Percentiles rank a stretch among this genome's conserved stretches.
Conservation (phyloP, 2,329 filamentous ascomycete genomes). For the Colletotrichum sp. region DNA sequence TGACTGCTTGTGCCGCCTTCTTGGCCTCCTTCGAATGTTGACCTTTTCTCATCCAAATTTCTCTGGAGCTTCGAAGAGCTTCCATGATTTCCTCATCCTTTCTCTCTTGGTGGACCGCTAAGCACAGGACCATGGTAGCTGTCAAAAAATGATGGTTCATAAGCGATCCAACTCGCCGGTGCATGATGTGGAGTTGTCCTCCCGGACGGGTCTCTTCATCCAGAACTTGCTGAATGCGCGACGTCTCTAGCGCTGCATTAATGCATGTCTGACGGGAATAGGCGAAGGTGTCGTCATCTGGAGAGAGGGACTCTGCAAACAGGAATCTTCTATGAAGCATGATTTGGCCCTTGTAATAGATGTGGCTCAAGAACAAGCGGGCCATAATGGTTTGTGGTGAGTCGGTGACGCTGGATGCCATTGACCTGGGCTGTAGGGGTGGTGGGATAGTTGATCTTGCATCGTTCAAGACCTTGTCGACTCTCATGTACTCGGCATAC, state of each 20-base stretch:
- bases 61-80: not conserved
- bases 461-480: conserved; percentile 27
- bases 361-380: conserved; percentile 30
- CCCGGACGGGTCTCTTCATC: conserved; percentile 27
- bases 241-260: conserved; percentile 25
- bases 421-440: conserved; percentile 23
- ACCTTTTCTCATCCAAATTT: not conserved
- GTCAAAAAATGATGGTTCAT: conserved; percentile 28
- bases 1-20: not conserved
- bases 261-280: conserved; percentile 30
- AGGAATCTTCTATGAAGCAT: conserved; percentile 35
- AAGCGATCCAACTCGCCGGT: not conserved
- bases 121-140: conserved; percentile 27
- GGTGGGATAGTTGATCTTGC: conserved; percentile 26
- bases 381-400: conserved; percentile 28
- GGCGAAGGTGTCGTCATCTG: conserved; percentile 24
- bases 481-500: conserved; percentile 24
- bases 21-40: not conserved
- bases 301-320: not conserved
- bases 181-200: conserved; percentile 25
- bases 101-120: not conserved
- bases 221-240: conserved; percentile 27
- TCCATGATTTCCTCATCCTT: not conserved
- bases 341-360: conserved; percentile 32
- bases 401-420: conserved; percentile 26